phyloP scores from a whole-genome alignment of 768 basidiomycete genomes.

The Termitomyces sp. region DNA sequence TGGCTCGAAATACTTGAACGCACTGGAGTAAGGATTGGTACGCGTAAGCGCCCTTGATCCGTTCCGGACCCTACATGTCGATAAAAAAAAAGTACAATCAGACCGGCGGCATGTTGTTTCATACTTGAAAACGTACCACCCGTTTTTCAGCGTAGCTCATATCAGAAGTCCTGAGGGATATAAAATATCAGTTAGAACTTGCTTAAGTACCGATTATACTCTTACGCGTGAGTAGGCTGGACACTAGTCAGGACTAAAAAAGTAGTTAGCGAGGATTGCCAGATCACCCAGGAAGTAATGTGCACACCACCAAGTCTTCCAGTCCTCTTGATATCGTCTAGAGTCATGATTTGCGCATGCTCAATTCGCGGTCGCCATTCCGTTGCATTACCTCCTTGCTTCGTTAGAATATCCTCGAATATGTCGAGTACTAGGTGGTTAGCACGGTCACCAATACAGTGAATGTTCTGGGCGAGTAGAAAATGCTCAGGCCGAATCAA shows the following conservation, averaged over 20 bases:
- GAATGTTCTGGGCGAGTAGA: conserved; percentile 59
- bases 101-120: background rate
- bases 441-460: conserved; percentile 86
- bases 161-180: conserved; percentile 62
- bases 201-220: conserved; percentile 16
- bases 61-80: conserved; percentile 40
- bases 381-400: conserved; percentile 30
- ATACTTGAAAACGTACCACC: conserved; percentile 38
- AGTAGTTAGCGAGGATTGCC: background rate
- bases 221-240: conserved; percentile 86
- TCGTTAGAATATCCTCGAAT: conserved; percentile 59
- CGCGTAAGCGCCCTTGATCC: conserved; percentile 87
- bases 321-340: conserved; percentile 62
- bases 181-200: background rate
- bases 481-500: background rate
- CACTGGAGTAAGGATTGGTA: conserved; percentile 76
- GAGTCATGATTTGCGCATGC: conserved; percentile 86
- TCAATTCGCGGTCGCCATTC: conserved; percentile 78
- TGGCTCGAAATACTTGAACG: background rate
- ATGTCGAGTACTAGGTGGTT: conserved; percentile 81
- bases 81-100: background rate
- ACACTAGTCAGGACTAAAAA: conserved; percentile 82
- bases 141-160: conserved; percentile 91
- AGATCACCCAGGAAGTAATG: background rate
- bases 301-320: conserved; percentile 67